phyloP scores from a whole-genome alignment of 2,329 filamentous ascomycete species.

The Blumeriella jaapii region DNA sequence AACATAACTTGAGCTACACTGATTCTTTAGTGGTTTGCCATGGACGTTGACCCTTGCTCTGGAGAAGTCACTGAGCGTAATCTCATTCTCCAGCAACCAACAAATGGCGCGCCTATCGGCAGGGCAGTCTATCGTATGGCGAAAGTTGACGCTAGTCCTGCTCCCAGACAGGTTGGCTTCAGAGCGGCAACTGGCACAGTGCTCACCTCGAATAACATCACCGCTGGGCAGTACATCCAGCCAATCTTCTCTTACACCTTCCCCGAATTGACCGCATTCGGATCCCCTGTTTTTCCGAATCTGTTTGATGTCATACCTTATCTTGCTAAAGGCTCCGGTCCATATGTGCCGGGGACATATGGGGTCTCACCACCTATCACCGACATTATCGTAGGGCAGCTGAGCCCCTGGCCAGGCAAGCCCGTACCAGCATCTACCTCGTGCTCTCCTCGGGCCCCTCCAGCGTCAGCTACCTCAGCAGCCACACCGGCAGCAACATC shows the following conservation, averaged over 20 bases:
- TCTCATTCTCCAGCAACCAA: slow-evolving; percentile 23
- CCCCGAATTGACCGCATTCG: slow-evolving; percentile 31
- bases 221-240: slow-evolving; percentile 31
- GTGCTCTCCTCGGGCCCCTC: slow-evolving; percentile 3
- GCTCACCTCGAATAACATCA: slow-evolving; percentile 29
- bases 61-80: slow-evolving; percentile 28
- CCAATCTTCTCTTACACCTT: slow-evolving; percentile 33
- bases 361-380: slow-evolving; percentile 1
- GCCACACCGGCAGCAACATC: not conserved
- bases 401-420: slow-evolving; percentile 26
- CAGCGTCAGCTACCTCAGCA: not conserved
- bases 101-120: slow-evolving; percentile 29
- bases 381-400: slow-evolving; percentile 26
- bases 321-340: slow-evolving; percentile 25
- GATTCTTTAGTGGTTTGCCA: slow-evolving; percentile 27
- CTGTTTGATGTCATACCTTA: slow-evolving; percentile 29
- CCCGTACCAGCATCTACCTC: slow-evolving; percentile 4
- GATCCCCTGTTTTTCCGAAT: slow-evolving; percentile 24
- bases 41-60: slow-evolving; percentile 33
- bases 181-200: slow-evolving; percentile 25
- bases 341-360: slow-evolving; percentile 19
- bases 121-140: slow-evolving; percentile 26
- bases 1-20: no score
- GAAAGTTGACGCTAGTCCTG: slow-evolving; percentile 28
- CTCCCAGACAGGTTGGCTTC: slow-evolving; percentile 29